These are phyloP conservation scores for Irpex sp. DNA, from an alignment of 1,284 basidiomycete species.

Conservation along the genomic window DNA sequence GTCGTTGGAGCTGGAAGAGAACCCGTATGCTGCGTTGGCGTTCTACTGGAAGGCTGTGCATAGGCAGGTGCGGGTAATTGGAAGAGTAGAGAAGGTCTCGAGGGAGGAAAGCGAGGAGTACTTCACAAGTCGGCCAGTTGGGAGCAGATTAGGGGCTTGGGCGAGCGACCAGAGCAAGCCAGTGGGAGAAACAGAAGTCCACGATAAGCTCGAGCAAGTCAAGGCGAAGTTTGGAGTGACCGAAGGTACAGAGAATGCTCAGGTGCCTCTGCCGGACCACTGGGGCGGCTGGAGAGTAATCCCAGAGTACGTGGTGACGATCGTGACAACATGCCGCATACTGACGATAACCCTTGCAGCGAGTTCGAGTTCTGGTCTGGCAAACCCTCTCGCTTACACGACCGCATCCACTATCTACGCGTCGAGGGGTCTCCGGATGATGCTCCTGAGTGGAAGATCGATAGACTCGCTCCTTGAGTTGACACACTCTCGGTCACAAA, in stretches of 20 bases:
- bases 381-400: conserved; percentile 86
- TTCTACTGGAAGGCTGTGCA: conserved; percentile 93
- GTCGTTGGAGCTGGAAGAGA: conserved; percentile 73
- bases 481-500: not conserved
- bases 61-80: conserved; percentile 82
- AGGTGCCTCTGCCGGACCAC: conserved; percentile 82
- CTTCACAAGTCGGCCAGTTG: conserved; percentile 81
- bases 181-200: conserved; percentile 71
- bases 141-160: conserved; percentile 88
- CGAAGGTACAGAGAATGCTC: conserved; percentile 35
- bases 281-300: conserved; percentile 98
- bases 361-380: conserved; percentile 94
- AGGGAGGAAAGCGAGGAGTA: conserved; percentile 79
- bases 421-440: conserved; percentile 47
- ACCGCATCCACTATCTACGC: conserved; percentile 80
- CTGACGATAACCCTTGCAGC: conserved; percentile 27
- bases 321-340: conserved; percentile 3
- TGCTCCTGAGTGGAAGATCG: conserved; percentile 63
- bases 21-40: conserved; percentile 78
- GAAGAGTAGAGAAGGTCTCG: conserved; percentile 76
- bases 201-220: conserved; percentile 56
- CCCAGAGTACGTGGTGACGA: conserved; percentile 63
- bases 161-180: conserved; percentile 84
- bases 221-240: conserved; percentile 58
- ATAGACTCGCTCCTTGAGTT: conserved; percentile 66